Evolutionary conservation across 768 basidiomycete species (phyloP).

Genomic region (Chlorophyllum brunneum): DNA sequence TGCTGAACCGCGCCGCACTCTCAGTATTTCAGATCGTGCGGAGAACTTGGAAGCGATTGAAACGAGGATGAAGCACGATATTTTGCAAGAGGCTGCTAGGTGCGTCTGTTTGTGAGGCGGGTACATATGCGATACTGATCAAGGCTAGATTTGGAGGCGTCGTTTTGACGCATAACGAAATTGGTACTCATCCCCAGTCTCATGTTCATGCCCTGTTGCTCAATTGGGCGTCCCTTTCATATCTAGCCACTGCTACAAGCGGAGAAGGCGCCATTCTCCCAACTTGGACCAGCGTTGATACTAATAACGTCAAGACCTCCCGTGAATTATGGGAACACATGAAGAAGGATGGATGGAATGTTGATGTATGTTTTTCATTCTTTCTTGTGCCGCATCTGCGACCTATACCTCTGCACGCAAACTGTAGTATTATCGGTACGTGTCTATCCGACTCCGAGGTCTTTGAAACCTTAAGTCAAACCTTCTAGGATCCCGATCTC

Average conservation of each 20-base stretch:
- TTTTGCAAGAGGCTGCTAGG: slow-evolving; percentile 79
- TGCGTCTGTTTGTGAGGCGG: slow-evolving; percentile 23
- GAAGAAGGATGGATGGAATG: slow-evolving; percentile 82
- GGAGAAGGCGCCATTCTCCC: slow-evolving; percentile 83
- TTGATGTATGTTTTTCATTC: slow-evolving; percentile 57
- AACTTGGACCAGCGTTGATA: slow-evolving; percentile 92
- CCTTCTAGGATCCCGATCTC: slow-evolving; percentile 83
- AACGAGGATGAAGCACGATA: slow-evolving; percentile 82
- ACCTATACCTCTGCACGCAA: slow-evolving; percentile 12
- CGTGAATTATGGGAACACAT: slow-evolving; percentile 82
- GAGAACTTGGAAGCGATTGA: slow-evolving; percentile 95
- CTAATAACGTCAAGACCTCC: slow-evolving; percentile 78
- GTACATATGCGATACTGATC: slow-evolving; percentile 5
- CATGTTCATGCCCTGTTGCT: too few relatives aligned
- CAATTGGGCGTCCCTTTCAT: slow-evolving; percentile 22
- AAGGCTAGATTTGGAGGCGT: slow-evolving; percentile 76
- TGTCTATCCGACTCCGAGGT: background rate
- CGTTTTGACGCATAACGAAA: slow-evolving; percentile 90
- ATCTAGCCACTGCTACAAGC: slow-evolving; percentile 23
- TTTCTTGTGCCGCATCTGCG: slow-evolving; percentile 6
- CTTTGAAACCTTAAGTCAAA: background rate
- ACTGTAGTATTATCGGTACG: slow-evolving; percentile 69
- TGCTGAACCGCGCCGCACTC: slow-evolving; percentile 72
- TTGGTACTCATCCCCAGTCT: slow-evolving; percentile 42
- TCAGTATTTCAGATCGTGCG: slow-evolving; percentile 86